phyloP scores from a whole-genome alignment of 2,329 filamentous ascomycete genomes.

The Aspergillus quadrilineatus region DNA sequence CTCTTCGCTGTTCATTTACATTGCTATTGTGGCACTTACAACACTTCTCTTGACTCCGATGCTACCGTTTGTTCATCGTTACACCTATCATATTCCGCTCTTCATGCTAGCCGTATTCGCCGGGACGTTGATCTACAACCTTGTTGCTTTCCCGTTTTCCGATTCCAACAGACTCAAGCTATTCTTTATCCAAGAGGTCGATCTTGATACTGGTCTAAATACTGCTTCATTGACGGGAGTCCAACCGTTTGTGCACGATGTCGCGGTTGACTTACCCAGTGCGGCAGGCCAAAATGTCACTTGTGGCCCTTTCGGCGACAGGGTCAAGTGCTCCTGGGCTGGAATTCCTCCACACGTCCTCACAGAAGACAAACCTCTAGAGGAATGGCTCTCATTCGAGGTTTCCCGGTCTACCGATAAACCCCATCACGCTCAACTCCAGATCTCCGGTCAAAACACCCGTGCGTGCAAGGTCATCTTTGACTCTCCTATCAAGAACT shows the following conservation, averaged over 20 bases:
- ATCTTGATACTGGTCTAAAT: constrained; percentile 72
- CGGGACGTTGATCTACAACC: constrained; percentile 79
- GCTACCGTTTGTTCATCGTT: constrained; percentile 81
- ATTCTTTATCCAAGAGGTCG: constrained; percentile 78
- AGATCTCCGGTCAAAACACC: constrained; percentile 71
- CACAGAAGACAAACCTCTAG: constrained; percentile 38
- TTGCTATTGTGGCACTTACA: constrained; percentile 66
- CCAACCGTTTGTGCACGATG: constrained; percentile 63
- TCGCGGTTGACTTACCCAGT: constrained; percentile 70
- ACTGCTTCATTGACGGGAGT: constrained; percentile 68
- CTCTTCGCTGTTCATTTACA: constrained; percentile 67
- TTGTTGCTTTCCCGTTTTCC: constrained; percentile 86
- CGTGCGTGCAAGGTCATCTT: constrained; percentile 75
- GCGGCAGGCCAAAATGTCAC: constrained; percentile 61
- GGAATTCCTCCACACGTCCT: constrained; percentile 67
- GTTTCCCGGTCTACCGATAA: constrained; percentile 48
- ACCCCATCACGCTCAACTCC: constrained; percentile 56
- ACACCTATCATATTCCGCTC: constrained; percentile 77
- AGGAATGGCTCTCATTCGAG: constrained; percentile 68
- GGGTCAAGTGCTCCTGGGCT: constrained; percentile 66
- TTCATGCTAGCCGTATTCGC: constrained; percentile 72
- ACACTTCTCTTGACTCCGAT: constrained; percentile 73
- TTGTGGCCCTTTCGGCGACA: constrained; percentile 51
- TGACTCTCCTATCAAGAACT: constrained; percentile 63
- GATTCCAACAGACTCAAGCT: constrained; percentile 75